phyloP scores from a whole-genome alignment of 2,329 filamentous ascomycete species.

The Fusarium sambucinum region DNA sequence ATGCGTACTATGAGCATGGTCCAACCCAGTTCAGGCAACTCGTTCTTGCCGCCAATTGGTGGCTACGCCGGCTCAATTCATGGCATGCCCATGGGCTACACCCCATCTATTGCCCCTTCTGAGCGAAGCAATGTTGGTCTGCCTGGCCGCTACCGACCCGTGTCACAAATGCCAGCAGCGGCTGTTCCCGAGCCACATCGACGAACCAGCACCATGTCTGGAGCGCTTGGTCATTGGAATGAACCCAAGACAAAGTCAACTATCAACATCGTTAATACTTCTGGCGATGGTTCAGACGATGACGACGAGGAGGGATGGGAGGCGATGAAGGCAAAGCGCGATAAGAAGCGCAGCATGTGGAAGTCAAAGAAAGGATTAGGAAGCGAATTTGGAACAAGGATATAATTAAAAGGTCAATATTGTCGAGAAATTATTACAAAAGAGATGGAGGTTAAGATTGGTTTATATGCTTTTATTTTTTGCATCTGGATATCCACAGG shows the following conservation, averaged over 20 bases:
- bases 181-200: conserved; percentile 50
- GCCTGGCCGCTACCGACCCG: conserved; percentile 89
- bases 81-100: conserved; percentile 70
- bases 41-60: conserved; percentile 64
- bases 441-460: conserved; percentile 46
- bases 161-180: conserved; percentile 71
- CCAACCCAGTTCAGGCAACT: conserved; percentile 70
- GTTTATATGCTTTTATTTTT: conserved; percentile 47
- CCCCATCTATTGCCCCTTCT: conserved; percentile 92
- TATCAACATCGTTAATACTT: conserved; percentile 56
- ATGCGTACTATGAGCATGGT: conserved; percentile 87
- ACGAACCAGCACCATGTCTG: conserved; percentile 53
- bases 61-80: conserved; percentile 50
- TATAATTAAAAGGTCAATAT: conserved; percentile 49
- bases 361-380: conserved; percentile 68
- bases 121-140: conserved; percentile 95
- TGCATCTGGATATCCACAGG: conserved; percentile 47
- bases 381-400: conserved; percentile 62
- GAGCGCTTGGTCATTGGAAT: conserved; percentile 49
- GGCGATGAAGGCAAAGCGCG: conserved; percentile 76
- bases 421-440: conserved; percentile 35
- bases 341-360: conserved; percentile 76
- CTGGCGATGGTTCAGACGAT: conserved; percentile 61
- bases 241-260: conserved; percentile 52
- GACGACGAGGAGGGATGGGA: conserved; percentile 78